phyloP scores from a whole-genome alignment of 2,329 filamentous ascomycete genomes.

The Aureobasidium sp. region DNA sequence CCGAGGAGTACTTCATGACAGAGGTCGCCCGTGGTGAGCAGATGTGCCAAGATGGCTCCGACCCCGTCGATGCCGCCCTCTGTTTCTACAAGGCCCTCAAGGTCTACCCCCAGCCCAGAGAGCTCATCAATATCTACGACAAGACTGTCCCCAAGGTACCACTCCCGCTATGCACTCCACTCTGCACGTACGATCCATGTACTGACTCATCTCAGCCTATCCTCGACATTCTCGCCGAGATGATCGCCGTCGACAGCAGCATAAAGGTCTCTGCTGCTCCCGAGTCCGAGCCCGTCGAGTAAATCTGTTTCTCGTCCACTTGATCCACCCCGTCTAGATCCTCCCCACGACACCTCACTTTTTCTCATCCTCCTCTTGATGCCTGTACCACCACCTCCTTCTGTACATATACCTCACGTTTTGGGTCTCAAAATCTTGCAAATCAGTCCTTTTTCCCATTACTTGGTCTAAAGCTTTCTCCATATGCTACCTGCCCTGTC shows the following conservation, averaged over 20 bases:
- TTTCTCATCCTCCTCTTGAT: slow-evolving; percentile 5
- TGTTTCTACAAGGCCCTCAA: slow-evolving; percentile 98
- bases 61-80: slow-evolving; percentile 74
- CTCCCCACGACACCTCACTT: neutral
- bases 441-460: slow-evolving; percentile 5
- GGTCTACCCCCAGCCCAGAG: slow-evolving; percentile 89
- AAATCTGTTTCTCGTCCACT: slow-evolving; percentile 5
- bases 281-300: slow-evolving; percentile 27
- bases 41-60: slow-evolving; percentile 67
- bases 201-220: slow-evolving; percentile 55
- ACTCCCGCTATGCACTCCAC: neutral
- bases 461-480: neutral
- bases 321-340: neutral
- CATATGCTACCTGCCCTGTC: neutral
- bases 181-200: neutral
- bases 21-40: slow-evolving; percentile 85
- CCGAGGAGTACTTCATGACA: slow-evolving; percentile 93
- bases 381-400: slow-evolving; percentile 15
- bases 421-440: slow-evolving; percentile 8
- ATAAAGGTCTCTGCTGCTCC: slow-evolving; percentile 32
- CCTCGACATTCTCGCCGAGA: slow-evolving; percentile 91
- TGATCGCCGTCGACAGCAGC: slow-evolving; percentile 85
- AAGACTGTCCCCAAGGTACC: slow-evolving; percentile 92
- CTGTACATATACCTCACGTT: slow-evolving; percentile 17
- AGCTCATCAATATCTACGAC: slow-evolving; percentile 94